Conservation (phyloP, 1,139 yeast genomes). For the Candida frijolesensis region DNA sequence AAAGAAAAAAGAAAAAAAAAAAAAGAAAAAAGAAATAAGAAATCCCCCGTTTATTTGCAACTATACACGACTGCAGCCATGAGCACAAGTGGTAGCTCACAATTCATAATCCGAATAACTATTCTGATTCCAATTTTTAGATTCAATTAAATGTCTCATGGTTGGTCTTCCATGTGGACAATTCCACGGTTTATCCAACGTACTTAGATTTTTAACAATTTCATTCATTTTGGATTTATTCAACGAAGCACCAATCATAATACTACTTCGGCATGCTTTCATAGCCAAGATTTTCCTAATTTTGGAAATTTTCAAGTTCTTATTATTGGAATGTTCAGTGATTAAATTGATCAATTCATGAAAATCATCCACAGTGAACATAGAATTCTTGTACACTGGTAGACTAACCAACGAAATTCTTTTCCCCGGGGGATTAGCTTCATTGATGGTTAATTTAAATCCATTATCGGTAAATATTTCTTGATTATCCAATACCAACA, state of each 20-base stretch:
- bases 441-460: slow-evolving; percentile 50
- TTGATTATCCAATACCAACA: slow-evolving; percentile 62
- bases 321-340: slow-evolving; percentile 32
- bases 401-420: slow-evolving; percentile 58
- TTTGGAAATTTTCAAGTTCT: slow-evolving; percentile 68
- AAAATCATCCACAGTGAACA: slow-evolving; percentile 69
- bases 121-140: slow-evolving; percentile 23
- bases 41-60: neutral
- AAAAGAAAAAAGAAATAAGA: neutral
- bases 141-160: slow-evolving; percentile 79
- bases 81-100: neutral
- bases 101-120: slow-evolving; percentile 14
- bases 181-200: slow-evolving; percentile 92
- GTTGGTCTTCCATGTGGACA: slow-evolving; percentile 99
- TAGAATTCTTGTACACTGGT: slow-evolving; percentile 72
- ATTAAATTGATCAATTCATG: slow-evolving; percentile 72
- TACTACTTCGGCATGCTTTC: slow-evolving; percentile 92
- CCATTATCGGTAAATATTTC: slow-evolving; percentile 72
- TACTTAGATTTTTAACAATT: slow-evolving; percentile 69
- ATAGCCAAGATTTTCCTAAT: slow-evolving; percentile 83
- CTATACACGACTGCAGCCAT: neutral
- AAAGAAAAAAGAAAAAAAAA: too few relatives aligned
- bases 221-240: slow-evolving; percentile 58
- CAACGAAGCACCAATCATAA: slow-evolving; percentile 87
- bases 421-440: slow-evolving; percentile 55